Evolutionary conservation across 108 stramenopile genomes (phyloP).

Genomic region (Nannochloropsis oceanica): DNA sequence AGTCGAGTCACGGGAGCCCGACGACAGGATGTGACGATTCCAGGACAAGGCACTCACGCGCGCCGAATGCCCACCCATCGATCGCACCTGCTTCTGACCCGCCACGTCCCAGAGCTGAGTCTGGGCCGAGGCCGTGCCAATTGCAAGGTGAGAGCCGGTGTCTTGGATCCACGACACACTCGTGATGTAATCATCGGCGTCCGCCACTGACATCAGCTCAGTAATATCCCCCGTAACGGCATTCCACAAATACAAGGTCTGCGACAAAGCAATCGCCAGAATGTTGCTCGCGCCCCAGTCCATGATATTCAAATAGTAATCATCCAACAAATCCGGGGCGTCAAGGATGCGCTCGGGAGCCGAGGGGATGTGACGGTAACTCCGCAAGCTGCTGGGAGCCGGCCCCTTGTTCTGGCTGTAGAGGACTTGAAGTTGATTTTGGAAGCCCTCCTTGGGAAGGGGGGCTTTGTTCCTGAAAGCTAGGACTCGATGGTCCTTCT

Average conservation of each 20-base stretch:
- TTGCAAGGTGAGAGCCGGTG: constrained; percentile 60
- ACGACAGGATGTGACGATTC: constrained; percentile 74
- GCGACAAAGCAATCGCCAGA: constrained; percentile 87
- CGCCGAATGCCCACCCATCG: constrained; percentile 69
- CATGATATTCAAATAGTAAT: constrained; percentile 91
- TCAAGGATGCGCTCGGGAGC: constrained; percentile 86
- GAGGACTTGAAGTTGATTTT: constrained; percentile 74
- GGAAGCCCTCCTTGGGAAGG: constrained; percentile 79
- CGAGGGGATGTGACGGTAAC: constrained; percentile 77
- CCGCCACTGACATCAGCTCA: constrained; percentile 52
- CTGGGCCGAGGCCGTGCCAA: constrained; percentile 67
- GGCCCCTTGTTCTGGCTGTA: constrained; percentile 65
- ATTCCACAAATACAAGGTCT: constrained; percentile 97
- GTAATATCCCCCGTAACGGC: constrained; percentile 80
- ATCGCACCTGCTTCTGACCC: constrained; percentile 47
- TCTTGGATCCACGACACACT: constrained; percentile 78
- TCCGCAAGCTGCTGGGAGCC: constrained; percentile 46
- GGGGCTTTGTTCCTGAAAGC: constrained; percentile 90
- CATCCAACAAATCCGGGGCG: constrained; percentile 87
- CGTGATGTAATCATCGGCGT: constrained; percentile 68
- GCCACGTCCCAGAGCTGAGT: constrained; percentile 27
- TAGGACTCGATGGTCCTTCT: constrained; percentile 52
- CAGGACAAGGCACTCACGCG: constrained; percentile 86
- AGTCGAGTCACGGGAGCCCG: constrained; percentile 67
- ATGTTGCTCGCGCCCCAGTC: constrained; percentile 79